These are phyloP conservation scores for Corylus heterophylla DNA, from an alignment of 306 rosid genomes.

Conservation along the genomic window DNA sequence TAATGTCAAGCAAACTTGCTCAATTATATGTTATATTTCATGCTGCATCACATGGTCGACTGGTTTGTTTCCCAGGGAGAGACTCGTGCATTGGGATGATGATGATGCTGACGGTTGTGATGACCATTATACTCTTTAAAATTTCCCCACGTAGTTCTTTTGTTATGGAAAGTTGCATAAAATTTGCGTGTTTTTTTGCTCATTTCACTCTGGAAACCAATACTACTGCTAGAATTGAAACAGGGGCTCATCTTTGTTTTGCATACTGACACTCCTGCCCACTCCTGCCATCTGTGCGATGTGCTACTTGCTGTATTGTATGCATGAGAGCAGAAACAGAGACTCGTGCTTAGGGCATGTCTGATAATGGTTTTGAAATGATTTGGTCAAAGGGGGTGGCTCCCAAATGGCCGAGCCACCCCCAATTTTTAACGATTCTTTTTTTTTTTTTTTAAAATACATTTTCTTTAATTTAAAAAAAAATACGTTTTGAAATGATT, in stretches of 20 bases:
- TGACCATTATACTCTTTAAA: background rate
- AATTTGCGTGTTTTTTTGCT: background rate
- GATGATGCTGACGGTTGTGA: background rate
- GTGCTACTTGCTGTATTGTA: background rate
- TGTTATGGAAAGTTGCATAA: background rate
- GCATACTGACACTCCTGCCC: background rate
- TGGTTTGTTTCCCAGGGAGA: background rate
- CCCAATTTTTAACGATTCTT: too few species aligned
- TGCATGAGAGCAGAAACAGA: background rate
- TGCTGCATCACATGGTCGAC: conserved; percentile 1
- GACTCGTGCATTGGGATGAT: background rate
- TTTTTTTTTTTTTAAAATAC: too few species aligned
- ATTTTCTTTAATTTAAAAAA: too few species aligned
- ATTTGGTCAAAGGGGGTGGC: too few species aligned
- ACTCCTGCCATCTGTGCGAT: background rate
- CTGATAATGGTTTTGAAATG: too few species aligned
- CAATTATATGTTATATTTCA: background rate
- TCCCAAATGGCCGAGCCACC: too few species aligned
- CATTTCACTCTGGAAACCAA: background rate
- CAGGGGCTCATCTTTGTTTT: background rate
- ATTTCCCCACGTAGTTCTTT: background rate
- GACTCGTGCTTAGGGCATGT: too few species aligned
- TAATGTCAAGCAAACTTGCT: background rate
- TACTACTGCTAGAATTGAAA: background rate
- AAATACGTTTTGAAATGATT: too few species aligned